Percentiles rank a stretch among this genome's conserved stretches.
These are phyloP conservation scores for Inosperma sp. DNA, from an alignment of 768 basidiomycete genomes.

Conservation along the genomic window DNA sequence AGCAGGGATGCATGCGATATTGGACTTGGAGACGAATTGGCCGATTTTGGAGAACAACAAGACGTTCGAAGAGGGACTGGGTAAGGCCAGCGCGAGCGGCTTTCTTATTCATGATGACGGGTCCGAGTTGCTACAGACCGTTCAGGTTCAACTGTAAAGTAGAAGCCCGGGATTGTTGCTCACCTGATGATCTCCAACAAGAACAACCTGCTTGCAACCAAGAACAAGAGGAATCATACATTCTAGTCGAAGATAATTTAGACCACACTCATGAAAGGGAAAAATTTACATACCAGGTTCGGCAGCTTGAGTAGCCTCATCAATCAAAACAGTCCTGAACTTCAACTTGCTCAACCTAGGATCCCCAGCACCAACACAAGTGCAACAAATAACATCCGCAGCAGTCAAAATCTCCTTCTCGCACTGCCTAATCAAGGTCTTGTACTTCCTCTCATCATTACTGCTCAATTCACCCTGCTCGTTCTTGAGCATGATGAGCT, in stretches of 20 bases:
- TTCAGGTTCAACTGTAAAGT: conserved; percentile 1
- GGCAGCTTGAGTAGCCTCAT: conserved; percentile 97
- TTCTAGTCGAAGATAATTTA: conserved; percentile 49
- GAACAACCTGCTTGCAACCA: conserved; percentile 96
- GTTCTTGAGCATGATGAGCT: conserved; percentile 95
- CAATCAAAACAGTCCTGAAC: conserved; percentile 97
- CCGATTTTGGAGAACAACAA: conserved; percentile 90
- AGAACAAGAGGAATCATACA: conserved; percentile 99
- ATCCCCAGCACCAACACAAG: conserved; percentile 97
- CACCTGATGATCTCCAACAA: conserved; percentile 90
- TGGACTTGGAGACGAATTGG: conserved; percentile 99
- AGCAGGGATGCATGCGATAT: conserved; percentile 99
- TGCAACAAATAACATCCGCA: conserved; percentile 98
- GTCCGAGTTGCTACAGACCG: conserved; percentile 80
- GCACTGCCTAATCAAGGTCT: conserved; percentile 88
- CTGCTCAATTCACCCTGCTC: conserved; percentile 97
- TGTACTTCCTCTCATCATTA: conserved; percentile 96
- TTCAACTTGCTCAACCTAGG: conserved; percentile 95
- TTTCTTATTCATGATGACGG: conserved; percentile 99
- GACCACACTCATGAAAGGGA: conserved; percentile 10
- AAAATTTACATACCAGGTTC: conserved; percentile 68
- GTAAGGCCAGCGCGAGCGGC: conserved; percentile 98
- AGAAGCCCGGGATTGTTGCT: conserved; percentile 17
- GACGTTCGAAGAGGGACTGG: conserved; percentile 95
- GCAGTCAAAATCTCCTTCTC: conserved; percentile 96